Evolutionary conservation across 805 yeast genomes (phyloP).

Genomic region (Candida palmyrensis): DNA sequence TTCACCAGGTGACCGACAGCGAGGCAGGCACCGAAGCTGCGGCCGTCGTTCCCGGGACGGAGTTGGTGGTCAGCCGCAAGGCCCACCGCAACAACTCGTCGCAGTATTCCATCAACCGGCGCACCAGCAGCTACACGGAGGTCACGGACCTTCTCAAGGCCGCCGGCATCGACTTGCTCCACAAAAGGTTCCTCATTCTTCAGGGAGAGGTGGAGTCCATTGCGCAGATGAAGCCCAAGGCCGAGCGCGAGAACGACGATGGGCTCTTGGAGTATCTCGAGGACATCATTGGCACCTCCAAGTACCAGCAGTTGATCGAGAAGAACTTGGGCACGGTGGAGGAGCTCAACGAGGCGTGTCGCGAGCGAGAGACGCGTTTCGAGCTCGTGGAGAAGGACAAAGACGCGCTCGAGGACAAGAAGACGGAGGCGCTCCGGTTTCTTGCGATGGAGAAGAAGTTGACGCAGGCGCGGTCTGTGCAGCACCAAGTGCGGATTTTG

Average conservation of each 20-base stretch:
- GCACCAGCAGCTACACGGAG: constrained; percentile 65
- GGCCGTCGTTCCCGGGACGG: constrained; percentile 46
- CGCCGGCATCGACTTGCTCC: constrained; percentile 91
- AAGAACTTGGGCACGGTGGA: constrained; percentile 57
- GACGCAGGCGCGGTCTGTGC: constrained; percentile 46
- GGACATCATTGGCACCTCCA: constrained; percentile 93
- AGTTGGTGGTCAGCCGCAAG: constrained; percentile 69
- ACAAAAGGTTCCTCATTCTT: constrained; percentile 85
- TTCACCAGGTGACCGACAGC: constrained; percentile 68
- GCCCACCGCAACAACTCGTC: constrained; percentile 77
- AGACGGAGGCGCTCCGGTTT: constrained; percentile 64
- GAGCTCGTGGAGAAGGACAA: constrained; percentile 77
- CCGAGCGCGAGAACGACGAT: constrained; percentile 86
- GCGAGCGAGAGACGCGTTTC: constrained; percentile 76
- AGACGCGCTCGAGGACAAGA: constrained; percentile 55
- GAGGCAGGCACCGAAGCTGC: constrained; percentile 31
- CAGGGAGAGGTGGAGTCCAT: constrained; percentile 99
- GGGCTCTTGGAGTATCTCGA: constrained; percentile 92
- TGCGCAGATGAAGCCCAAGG: constrained; percentile 98
- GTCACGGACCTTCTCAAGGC: constrained; percentile 70
- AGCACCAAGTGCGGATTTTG: constrained; percentile 48
- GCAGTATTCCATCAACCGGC: constrained; percentile 68
- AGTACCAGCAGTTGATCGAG: constrained; percentile 75
- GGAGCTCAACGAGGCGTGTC: constrained; percentile 70
- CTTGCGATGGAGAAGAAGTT: constrained; percentile 61